Base-by-base conservation (phyloP, 805 yeast species). In the Metschnikowia borealis region DNA sequence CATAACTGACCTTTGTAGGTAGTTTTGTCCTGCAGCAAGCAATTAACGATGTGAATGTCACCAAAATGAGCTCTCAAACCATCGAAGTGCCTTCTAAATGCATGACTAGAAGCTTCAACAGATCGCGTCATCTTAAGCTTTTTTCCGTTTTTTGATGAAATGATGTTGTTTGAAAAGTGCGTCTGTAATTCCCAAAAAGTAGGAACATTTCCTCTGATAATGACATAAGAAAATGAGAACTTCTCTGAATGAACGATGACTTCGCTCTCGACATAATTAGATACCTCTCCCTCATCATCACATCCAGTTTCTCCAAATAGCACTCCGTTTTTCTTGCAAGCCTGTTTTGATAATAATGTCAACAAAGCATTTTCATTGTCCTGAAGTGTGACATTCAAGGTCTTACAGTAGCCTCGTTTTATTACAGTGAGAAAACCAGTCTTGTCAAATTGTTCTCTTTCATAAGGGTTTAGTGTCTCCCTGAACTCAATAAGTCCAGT, bases 241-340 rank as follows among this genome's bases (percentile, higher is more conserved):
- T 60, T 66, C 31, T 65, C 68, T 5, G 75, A 67, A 43, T 76
- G 75, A 8, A 79, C 59, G 7, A 80, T 68, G 14, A 79, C 60
- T 60, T 81, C 84, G 3, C 80, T 69, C 56, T 81, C 84, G 20
- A 73, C 78, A 57, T 69, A 79, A 56, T 80, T 79, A 3, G 82
- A 70, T 13, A 71, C 80, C 20, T 72, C 70, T 1, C 84, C 82
- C 38, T 77, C 76, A 53, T 81, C 84, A 58, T 81, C 85, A 57
- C 79, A 70, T 33, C 85, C 81, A 69, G 77, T 77, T 31, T 80
- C 80, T 1, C 85, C 85, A 59, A 79, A 80, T 17, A 80, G 62
- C 0, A 77, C 73, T 0, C 83, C 83, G 35, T 64, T 64, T 53
- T 75, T 77, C 31, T 61, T 60, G 51, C 82, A 77, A 31, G 76